These are phyloP conservation scores for Phaeosphaeriaceae sp. DNA, from an alignment of 2,329 filamentous ascomycete species.

Conservation along the genomic window DNA sequence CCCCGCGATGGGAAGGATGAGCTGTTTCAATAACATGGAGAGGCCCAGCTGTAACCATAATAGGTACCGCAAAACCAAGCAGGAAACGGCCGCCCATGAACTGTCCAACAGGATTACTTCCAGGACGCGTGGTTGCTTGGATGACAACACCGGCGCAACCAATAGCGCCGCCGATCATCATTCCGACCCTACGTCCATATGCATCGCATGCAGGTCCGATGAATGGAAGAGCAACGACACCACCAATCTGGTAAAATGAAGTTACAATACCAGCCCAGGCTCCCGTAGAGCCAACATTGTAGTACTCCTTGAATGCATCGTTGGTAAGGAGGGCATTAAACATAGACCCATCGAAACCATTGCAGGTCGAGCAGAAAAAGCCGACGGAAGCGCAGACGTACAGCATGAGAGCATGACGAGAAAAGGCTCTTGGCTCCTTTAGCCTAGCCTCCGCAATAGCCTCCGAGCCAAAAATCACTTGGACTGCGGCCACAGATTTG, in stretches of 20 bases:
- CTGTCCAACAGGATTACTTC: conserved; percentile 48
- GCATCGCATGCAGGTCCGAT: conserved; percentile 55
- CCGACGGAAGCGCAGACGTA: conserved; percentile 35
- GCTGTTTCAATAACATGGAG: conserved; percentile 66
- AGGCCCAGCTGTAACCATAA: conserved; percentile 63
- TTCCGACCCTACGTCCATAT: conserved; percentile 52
- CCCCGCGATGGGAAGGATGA: conserved; percentile 64
- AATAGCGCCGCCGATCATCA: conserved; percentile 59
- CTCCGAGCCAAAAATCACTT: conserved; percentile 59
- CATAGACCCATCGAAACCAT: conserved; percentile 65
- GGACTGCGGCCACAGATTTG: conserved; percentile 44
- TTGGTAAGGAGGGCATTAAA: conserved; percentile 59
- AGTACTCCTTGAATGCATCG: conserved; percentile 52
- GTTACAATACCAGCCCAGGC: conserved; percentile 54
- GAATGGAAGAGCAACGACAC: conserved; percentile 54
- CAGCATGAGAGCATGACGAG: conserved; percentile 25
- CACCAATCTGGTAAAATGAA: conserved; percentile 58
- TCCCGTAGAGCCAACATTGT: conserved; percentile 50
- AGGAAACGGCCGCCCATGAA: conserved; percentile 66
- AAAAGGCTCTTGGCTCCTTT: conserved; percentile 53
- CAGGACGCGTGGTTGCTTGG: conserved; percentile 53
- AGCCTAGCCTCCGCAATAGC: conserved; percentile 63
- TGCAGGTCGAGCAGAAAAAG: conserved; percentile 59
- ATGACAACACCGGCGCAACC: conserved; percentile 58
- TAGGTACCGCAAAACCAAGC: conserved; percentile 65